phyloP scores from a whole-genome alignment of 805 yeast genomes.

The Sungouiozyma ichnusensis region DNA sequence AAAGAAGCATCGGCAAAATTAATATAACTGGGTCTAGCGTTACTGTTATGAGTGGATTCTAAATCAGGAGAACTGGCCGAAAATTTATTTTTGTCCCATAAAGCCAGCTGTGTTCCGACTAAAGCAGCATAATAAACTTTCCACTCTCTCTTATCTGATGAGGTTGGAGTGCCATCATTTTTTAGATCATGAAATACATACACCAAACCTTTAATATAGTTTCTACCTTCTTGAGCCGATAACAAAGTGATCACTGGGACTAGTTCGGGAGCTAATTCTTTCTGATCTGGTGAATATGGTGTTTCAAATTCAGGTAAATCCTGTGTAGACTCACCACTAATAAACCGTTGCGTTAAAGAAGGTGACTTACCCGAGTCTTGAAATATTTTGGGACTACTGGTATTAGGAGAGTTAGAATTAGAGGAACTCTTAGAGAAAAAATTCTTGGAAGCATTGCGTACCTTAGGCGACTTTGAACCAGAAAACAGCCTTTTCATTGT shows the following conservation, averaged over 20 bases:
- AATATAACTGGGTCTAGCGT: constrained; percentile 64
- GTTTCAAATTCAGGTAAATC: constrained; percentile 3
- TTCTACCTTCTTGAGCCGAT: constrained; percentile 63
- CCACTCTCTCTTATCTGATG: constrained; percentile 57
- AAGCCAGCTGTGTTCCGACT: constrained; percentile 81
- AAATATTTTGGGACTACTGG: background rate
- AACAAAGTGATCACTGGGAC: constrained; percentile 64
- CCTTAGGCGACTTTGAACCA: constrained; percentile 7
- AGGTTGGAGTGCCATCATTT: constrained; percentile 74
- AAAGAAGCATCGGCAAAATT: constrained; percentile 85
- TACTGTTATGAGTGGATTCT: constrained; percentile 37
- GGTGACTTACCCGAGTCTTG: constrained; percentile 1
- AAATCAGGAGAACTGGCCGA: constrained; percentile 15
- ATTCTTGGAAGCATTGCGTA: background rate
- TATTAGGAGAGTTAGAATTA: background rate
- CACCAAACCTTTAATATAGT: constrained; percentile 66
- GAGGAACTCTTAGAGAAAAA: background rate
- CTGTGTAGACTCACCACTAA: constrained; percentile 6
- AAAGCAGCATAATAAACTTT: constrained; percentile 83
- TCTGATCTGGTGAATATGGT: constrained; percentile 1
- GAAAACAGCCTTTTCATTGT: constrained; percentile 23
- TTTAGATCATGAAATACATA: constrained; percentile 64
- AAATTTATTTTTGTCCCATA: constrained; percentile 69
- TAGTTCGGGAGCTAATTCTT: constrained; percentile 30
- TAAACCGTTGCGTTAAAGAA: constrained; percentile 5